Conservation (phyloP, 169 alveolate species). For the Cyclospora cayetanensis region DNA sequence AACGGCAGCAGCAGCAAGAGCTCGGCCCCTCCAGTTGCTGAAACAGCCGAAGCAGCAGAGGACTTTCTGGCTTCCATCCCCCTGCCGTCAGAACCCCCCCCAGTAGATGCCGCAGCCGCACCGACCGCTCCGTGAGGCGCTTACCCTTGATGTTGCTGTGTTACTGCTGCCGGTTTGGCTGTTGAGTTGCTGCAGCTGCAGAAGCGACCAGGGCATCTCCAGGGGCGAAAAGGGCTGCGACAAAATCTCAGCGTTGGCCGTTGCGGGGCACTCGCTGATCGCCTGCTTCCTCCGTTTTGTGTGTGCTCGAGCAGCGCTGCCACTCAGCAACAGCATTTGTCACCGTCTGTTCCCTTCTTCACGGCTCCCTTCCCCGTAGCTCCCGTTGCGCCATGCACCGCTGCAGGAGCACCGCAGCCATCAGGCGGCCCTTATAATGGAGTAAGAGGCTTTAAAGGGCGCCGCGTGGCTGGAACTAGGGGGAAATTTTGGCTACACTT, state of each 20-base stretch:
- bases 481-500: not conserved
- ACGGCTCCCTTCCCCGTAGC: constrained; percentile 24
- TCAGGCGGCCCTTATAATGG: not conserved
- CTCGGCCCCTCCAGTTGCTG: not conserved
- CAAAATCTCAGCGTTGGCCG: too few species aligned
- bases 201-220: too few species aligned
- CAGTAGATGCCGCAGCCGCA: not conserved
- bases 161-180: too few species aligned
- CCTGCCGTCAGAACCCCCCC: constrained; percentile 53
- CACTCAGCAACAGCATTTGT: not conserved
- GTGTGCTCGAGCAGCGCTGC: constrained; percentile 13
- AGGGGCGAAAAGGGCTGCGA: too few species aligned
- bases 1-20: constrained; percentile 49
- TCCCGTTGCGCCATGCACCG: not conserved
- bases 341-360: constrained; percentile 4
- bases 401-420: not conserved
- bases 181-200: too few species aligned
- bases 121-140: not conserved
- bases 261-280: too few species aligned
- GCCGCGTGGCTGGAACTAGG: not conserved
- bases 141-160: too few species aligned
- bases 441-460: not conserved
- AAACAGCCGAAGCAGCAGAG: constrained; percentile 29
- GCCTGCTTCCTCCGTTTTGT: too few species aligned
- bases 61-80: constrained; percentile 56